phyloP scores from a whole-genome alignment of 495 filamentous ascomycete species.

The Trichodelitschia bisporula region DNA sequence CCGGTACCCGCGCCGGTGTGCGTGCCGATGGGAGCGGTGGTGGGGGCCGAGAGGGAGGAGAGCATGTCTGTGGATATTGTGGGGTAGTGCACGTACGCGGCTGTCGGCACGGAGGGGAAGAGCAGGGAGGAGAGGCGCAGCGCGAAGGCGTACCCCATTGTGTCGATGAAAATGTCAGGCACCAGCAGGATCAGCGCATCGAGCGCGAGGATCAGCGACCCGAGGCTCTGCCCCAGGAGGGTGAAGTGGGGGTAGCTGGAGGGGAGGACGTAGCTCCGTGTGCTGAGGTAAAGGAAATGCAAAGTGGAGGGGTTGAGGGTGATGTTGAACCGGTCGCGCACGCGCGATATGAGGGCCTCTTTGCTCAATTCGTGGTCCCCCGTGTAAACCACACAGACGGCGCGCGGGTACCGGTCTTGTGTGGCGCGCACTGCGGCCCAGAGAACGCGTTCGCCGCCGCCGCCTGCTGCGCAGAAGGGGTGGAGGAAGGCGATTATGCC shows the following conservation, averaged over 20 bases:
- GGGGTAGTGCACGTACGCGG: slow-evolving; percentile 91
- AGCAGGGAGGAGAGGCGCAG: slow-evolving; percentile 60
- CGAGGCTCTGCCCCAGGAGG: slow-evolving; percentile 75
- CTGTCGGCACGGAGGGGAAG: slow-evolving; percentile 61
- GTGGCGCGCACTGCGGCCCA: slow-evolving; percentile 90
- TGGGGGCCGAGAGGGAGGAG: slow-evolving; percentile 29
- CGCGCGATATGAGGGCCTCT: slow-evolving; percentile 46
- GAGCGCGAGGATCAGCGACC: slow-evolving; percentile 63
- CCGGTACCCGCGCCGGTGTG: slow-evolving; percentile 64
- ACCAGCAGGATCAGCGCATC: slow-evolving; percentile 84
- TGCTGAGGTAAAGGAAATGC: slow-evolving; percentile 71
- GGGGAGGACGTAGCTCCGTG: slow-evolving; percentile 58
- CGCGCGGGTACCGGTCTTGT: slow-evolving; percentile 69
- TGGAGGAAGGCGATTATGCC: slow-evolving; percentile 91
- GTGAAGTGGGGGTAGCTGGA: slow-evolving; percentile 83
- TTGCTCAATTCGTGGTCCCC: slow-evolving; percentile 80
- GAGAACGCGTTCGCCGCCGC: slow-evolving; percentile 84
- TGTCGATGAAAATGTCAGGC: slow-evolving; percentile 88
- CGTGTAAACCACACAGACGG: slow-evolving; percentile 77
- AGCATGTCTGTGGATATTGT: slow-evolving; percentile 99
- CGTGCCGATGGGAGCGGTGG: slow-evolving; percentile 27
- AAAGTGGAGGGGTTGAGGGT: slow-evolving; percentile 60
- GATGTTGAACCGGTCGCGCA: slow-evolving; percentile 77
- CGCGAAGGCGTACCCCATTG: slow-evolving; percentile 92
- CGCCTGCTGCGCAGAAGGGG: slow-evolving; percentile 91